These are phyloP conservation scores for Triglochin maritima DNA, from an alignment of 106 monocot genomes.

Conservation along the genomic window DNA sequence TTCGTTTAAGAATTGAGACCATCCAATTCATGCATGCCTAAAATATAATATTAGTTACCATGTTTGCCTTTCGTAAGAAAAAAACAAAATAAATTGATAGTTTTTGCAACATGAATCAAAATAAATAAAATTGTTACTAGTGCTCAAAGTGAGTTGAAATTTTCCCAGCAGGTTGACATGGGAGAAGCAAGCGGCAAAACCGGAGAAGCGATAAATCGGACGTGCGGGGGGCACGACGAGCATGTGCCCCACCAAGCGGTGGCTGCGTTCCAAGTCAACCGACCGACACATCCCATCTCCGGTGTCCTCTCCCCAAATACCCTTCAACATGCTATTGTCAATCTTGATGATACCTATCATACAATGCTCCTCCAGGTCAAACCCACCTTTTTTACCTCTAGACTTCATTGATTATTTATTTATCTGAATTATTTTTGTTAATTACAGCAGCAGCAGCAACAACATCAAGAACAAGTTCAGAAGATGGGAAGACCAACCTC, in stretches of 20 bases:
- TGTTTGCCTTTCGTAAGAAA: too few relatives aligned
- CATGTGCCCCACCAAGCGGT: constrained; percentile 20
- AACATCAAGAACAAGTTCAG: constrained; percentile 30
- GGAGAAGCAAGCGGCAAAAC: constrained; percentile 19
- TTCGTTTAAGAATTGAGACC: too few relatives aligned
- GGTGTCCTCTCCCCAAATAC: constrained; percentile 29
- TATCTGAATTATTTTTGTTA: not conserved
- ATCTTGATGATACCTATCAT: constrained; percentile 45
- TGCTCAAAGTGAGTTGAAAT: not conserved
- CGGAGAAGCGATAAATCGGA: constrained; percentile 17
- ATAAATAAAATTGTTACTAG: too few relatives aligned
- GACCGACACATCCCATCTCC: constrained; percentile 50
- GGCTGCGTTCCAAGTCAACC: constrained; percentile 31
- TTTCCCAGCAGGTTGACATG: constrained; percentile 29
- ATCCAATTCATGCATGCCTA: too few relatives aligned
- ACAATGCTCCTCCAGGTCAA: constrained; percentile 43
- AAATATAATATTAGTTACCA: too few relatives aligned
- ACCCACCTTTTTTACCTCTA: constrained; percentile 12
- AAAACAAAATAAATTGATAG: too few relatives aligned
- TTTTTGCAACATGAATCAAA: too few relatives aligned
- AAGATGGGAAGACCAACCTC: constrained; percentile 53
- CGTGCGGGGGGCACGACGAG: constrained; percentile 17
- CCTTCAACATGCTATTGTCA: constrained; percentile 39
- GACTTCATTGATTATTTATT: constrained; percentile 1
- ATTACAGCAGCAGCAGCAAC: constrained; percentile 8